Base-by-base conservation (phyloP, 371 early-diverging fungal genomes). In the Apophysomyces sp. region DNA sequence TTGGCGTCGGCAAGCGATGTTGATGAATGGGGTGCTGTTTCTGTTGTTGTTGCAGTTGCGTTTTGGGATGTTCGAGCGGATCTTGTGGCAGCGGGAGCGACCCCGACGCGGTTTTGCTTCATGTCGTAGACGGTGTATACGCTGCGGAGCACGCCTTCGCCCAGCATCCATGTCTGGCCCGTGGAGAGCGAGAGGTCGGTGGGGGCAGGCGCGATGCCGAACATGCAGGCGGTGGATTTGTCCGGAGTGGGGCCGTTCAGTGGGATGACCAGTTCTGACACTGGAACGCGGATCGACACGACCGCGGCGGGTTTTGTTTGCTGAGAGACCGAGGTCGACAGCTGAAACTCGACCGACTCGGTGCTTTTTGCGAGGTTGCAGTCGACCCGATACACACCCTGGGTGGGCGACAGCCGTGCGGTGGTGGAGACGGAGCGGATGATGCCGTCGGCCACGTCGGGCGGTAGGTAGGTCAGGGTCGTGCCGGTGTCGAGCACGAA, bases 401-500 rank as follows among this genome's bases (percentile, higher is more conserved):
- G 24, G 49, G 39, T 2, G 34, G 49, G 41, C 55, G 41, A 21
- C 44, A 63, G 1, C 12, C 49, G 4, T 30, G 51, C 6, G 3
- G 21, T 2, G 5, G 37, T 34, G 28, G 53, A 4, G 0, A 70
- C 16, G 2, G 63, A 62, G 11, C 24, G 51, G 1, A 69, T 13
- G 12, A 67, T 65, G 29, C 49, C 56, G 29, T 69, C 67, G 0
- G 63, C 66, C 18, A 57, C 51, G 0, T 52, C 40, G 40, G 56
- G 51, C 13, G 68, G 70, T 1, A 67, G 29, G 52, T 67, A 67
- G 18, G 65, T 68, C 6, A 72, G 58, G 0, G 76, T 72, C 11
- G 76, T 70, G 24, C 76, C 76, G 5, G 72, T 72, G 26, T 76
- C 72, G 16, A 72, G 62, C 5, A 69, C 58, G n/a, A 69, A 58